Evolutionary conservation across 352 stramenopile species (phyloP), one percentile per base, ranked within the genome.

Genomic region (Phytophthora nicotianae): DNA sequence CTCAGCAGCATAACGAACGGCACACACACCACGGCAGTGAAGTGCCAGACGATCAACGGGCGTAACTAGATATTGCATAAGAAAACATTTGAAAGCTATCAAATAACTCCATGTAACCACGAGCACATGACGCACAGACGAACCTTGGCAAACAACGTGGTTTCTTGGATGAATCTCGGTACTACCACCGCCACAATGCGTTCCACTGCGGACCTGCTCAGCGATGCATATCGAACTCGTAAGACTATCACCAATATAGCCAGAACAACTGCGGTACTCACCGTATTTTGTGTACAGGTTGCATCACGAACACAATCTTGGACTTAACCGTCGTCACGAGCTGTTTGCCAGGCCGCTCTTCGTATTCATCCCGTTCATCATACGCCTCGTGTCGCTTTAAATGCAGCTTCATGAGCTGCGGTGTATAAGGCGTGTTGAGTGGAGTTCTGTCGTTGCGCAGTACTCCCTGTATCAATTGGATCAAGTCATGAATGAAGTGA

Each of bases 361-460:
- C 54, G 45, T 66, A 70, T 33, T 77, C 68, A 26, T 70, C 64
- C 4, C 64, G 54, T 51, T 82, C 56, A 10, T 80, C 63, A 53
- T 86, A 78, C 43, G 86, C 81, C 38, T 88, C 81, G 45, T 91
- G 82, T 16, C 70, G 70, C 45, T 75, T 77, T 41, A 93, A 56
- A 27, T 93, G 85, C 41, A 93, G 61, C 65, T 91, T 92, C 64
- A 92, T 84, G n/a, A 93, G 75, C 42, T 91, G 81, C 32, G 85
- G 85, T n/a, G 85, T 93, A 60, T 89, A 93, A 50, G 85, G 85
- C 47, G 85, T 93, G 56, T 93, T 93, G 6, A 93, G 66, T 46
- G 85, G 85, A 65, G 85, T 93, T 19, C 81, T 70, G 61, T 91
- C 81, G 27, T 90, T 92, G 9, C 85, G 79, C 21, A 83, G 24